Evolutionary conservation across 2,329 filamentous ascomycete genomes (phyloP), one percentile per base, ranked within the genome.

Genomic region (Leptographium procerum): DNA sequence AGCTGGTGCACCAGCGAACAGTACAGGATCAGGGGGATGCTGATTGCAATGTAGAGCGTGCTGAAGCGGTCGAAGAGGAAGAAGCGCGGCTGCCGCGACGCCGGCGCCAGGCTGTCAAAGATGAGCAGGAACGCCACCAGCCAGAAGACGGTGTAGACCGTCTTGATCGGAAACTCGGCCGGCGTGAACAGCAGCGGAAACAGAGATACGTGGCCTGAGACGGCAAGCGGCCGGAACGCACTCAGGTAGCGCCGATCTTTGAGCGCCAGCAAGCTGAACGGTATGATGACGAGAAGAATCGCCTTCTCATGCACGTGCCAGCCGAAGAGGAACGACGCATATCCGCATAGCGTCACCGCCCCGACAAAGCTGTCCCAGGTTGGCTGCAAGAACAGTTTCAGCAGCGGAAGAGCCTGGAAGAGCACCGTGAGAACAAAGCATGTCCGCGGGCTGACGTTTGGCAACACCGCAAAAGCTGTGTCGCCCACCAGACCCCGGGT

Each of bases 251-350:
- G 85, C 56, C 94, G 84, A 70, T 97, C 91, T 69, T 87, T 88
- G 56, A 97, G 82, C 0, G 92, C 91, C 61, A 97, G 86, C 61
- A 99, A 80, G 65, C 89, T 95, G 76, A 97, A 97, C 0, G 94
- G 94, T 54, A 97, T 88, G 64, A 99, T 91, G 68, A 97, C 87
- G 24, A 97, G 82, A 26, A 99, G 80, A 59, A 99, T 88, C 1
- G 94, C 94, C 72, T 99, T 99, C 69, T 99, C 94, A 67, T 99
- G 94, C 10, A 99, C 94, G 68, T 99, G 94, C 91, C 92, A 99
- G 59, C 94, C 92, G 66, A 97, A 97, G 11, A 99, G 79, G 74
- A 99, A 99, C 0, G 92, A 96, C 0, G 92, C 88, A 69, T 96
- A 99, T 60, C 89, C 94, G 68, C 94, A 97, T 19, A 97, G 83